Evolutionary conservation across 2,329 filamentous ascomycete genomes (phyloP).

Genomic region (Calonectria henricotiae): DNA sequence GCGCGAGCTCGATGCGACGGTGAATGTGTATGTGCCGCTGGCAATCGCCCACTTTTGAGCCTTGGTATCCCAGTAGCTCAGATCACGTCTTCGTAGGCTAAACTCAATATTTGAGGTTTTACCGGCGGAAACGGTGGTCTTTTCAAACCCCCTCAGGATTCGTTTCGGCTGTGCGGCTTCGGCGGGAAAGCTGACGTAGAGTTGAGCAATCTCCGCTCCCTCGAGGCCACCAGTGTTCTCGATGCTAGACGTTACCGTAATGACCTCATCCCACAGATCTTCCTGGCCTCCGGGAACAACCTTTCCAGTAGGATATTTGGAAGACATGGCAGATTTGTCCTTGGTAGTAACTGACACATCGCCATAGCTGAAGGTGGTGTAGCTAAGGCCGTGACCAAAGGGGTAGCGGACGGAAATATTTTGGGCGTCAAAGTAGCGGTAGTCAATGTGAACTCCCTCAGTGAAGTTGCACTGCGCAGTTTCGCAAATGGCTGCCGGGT

Average conservation of each 20-base stretch:
- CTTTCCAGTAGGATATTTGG: conserved; percentile 58
- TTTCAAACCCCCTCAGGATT: conserved; percentile 76
- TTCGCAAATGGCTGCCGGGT: conserved; percentile 16
- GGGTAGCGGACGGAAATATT: conserved; percentile 69
- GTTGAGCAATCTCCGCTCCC: conserved; percentile 66
- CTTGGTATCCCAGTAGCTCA: conserved; percentile 27
- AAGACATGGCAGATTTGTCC: conserved; percentile 39
- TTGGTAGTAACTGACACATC: conserved; percentile 59
- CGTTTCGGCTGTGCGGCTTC: conserved; percentile 67
- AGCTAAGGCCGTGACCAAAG: conserved; percentile 73
- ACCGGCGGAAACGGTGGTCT: conserved; percentile 53
- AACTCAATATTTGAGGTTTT: background rate
- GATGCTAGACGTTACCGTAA: conserved; percentile 59
- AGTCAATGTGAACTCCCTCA: conserved; percentile 70
- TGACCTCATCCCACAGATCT: conserved; percentile 67
- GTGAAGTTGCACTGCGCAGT: conserved; percentile 64
- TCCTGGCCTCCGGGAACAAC: conserved; percentile 63
- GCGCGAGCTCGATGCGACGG: conserved; percentile 14
- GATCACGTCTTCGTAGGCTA: conserved; percentile 20
- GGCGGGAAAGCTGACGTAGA: conserved; percentile 66
- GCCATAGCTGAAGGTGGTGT: conserved; percentile 69
- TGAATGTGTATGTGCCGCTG: conserved; percentile 18
- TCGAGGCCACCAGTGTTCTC: conserved; percentile 62
- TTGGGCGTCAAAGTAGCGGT: conserved; percentile 69
- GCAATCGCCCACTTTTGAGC: conserved; percentile 23